Evolutionary conservation across 2,329 filamentous ascomycete species (phyloP).

Genomic region (Fusarium duplospermum): DNA sequence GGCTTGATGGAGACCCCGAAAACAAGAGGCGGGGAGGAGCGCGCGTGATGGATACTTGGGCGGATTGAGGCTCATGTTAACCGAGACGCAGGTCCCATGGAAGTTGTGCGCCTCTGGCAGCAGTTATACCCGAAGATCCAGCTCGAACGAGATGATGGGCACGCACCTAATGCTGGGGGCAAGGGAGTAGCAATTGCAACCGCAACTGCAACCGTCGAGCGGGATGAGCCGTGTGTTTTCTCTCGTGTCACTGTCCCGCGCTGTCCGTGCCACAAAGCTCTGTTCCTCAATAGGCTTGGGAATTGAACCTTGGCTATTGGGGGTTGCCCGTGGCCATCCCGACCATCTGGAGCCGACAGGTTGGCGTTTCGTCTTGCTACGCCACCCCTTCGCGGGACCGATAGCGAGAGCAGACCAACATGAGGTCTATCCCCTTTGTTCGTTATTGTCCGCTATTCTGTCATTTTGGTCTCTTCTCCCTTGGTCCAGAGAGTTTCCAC

Average conservation of each 20-base stretch:
- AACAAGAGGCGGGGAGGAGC: slow-evolving; percentile 17
- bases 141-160: background rate
- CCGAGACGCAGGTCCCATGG: slow-evolving; percentile 20
- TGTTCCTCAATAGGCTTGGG: slow-evolving; percentile 5
- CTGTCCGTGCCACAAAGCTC: slow-evolving; percentile 3
- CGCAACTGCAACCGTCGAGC: slow-evolving; percentile 13
- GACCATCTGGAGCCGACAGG: slow-evolving; percentile 28
- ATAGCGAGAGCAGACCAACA: slow-evolving; percentile 5
- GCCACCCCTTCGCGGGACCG: slow-evolving; percentile 11
- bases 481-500: background rate
- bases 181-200: slow-evolving; percentile 15
- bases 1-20: slow-evolving; percentile 29
- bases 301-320: slow-evolving; percentile 2
- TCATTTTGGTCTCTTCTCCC: background rate
- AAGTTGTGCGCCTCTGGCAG: slow-evolving; percentile 16
- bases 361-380: slow-evolving; percentile 25
- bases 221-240: slow-evolving; percentile 17
- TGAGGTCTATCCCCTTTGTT: slow-evolving; percentile 1
- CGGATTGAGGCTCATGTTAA: slow-evolving; percentile 10
- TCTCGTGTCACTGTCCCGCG: background rate
- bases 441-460: background rate
- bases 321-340: slow-evolving; percentile 6
- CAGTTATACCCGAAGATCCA: slow-evolving; percentile 13
- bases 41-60: background rate
- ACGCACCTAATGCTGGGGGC: background rate